Percentiles rank a stretch among this genome's conserved stretches.
Evolutionary conservation across 441 rosid genomes (phyloP).

Genomic region (Raphanus hybrid): DNA sequence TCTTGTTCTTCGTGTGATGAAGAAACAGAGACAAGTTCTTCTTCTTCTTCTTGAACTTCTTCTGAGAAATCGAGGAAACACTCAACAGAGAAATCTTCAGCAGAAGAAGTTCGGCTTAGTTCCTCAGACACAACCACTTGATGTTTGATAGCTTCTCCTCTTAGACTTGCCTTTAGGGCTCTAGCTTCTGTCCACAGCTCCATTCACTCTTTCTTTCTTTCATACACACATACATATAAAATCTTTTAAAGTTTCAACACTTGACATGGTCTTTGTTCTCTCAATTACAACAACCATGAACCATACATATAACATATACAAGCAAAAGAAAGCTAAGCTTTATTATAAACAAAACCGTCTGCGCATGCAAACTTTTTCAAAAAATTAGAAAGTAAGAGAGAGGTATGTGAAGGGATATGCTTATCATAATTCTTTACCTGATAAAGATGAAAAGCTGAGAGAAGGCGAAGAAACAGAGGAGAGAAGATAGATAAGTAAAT

Average conservation of each 20-base stretch:
- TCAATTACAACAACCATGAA: conserved; percentile 32
- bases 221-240: conserved; percentile 21
- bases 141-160: conserved; percentile 49
- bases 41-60: conserved; percentile 43
- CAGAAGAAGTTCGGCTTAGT: conserved; percentile 32
- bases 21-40: conserved; percentile 48
- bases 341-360: conserved; percentile 15
- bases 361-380: conserved; percentile 34
- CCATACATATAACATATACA: conserved; percentile 22
- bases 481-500: conserved; percentile 12
- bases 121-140: conserved; percentile 49
- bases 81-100: conserved; percentile 58
- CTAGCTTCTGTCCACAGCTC: conserved; percentile 65
- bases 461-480: conserved; percentile 38
- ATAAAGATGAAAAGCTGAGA: conserved; percentile 33
- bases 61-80: conserved; percentile 54
- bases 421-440: conserved; percentile 38
- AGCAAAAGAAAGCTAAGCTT: conserved; percentile 14
- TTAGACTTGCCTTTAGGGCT: conserved; percentile 62
- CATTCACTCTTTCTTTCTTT: conserved; percentile 37
- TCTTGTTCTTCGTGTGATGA: conserved; percentile 53
- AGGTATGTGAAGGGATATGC: conserved; percentile 9
- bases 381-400: conserved; percentile 26
- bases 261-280: conserved; percentile 18
- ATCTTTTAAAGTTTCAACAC: conserved; percentile 22